phyloP scores from a whole-genome alignment of 768 basidiomycete genomes.

The Russula earlei region DNA sequence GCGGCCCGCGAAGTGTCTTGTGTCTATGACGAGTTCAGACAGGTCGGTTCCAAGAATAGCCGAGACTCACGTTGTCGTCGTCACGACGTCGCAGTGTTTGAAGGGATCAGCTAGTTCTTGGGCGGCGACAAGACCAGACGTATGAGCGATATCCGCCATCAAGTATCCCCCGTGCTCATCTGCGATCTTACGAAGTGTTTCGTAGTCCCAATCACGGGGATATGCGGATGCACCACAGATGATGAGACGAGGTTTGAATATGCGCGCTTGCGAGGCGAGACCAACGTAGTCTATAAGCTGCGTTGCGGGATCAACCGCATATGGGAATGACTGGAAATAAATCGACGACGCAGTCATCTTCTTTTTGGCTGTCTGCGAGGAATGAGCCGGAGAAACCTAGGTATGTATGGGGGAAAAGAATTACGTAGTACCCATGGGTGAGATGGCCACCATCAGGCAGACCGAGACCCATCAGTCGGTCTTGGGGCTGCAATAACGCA shows the following conservation, averaged over 20 bases:
- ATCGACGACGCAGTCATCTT: no score
- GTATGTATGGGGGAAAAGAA: conserved; percentile 28
- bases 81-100: no score
- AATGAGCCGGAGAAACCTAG: conserved; percentile 1
- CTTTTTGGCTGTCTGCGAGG: conserved; percentile 82
- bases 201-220: conserved; percentile 91
- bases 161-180: no score
- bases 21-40: conserved; percentile 42
- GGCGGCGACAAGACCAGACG: no score
- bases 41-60: not conserved
- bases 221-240: conserved; percentile 99
- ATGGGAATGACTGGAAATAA: no score
- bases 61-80: no score
- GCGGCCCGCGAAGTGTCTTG: conserved; percentile 97
- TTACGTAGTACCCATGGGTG: no score
- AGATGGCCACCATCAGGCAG: conserved; percentile 96
- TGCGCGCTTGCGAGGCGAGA: conserved; percentile 77
- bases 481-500: conserved; percentile 91
- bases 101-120: no score
- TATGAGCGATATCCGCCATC: no score
- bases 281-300: no score
- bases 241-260: conserved; percentile 91
- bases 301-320: no score
- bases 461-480: conserved; percentile 97
- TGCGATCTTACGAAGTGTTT: no score